Evolutionary conservation across 257 asterid species (phyloP), one percentile per base, ranked within the genome.

Genomic region (Anisodus tanguticus): DNA sequence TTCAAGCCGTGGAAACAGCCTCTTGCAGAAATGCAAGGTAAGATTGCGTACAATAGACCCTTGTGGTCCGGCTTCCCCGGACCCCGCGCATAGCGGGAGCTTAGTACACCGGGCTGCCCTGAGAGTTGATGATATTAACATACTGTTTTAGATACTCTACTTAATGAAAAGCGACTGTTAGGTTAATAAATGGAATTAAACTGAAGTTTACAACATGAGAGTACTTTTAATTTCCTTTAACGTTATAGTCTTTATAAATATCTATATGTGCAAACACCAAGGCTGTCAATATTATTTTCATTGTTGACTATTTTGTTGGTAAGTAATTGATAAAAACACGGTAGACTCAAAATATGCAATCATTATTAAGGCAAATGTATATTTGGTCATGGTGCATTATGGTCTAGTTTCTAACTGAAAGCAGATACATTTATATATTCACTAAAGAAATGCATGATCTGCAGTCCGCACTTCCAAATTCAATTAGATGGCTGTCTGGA

Each of bases 81-180:
- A 31, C 35, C 35, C 35, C 35, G 35, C 35, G 35, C 35, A 31
- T 31, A 31, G 35, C 35, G 35, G 35, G 35, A 31, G 35, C 35
- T 31, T 31, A 31, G 35, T 31, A 1, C 35, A 31, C 35, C 35
- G 35, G 35, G 35, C 35, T 31, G 35, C 2, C 35, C 35, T 71
- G 79, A 71, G 82, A 17, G 26, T 13, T 74, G 80, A 74, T 74
- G 43, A 11, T 47, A 74, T 74, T 74, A 74, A 22, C 81, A 49
- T 49, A 22, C 81, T 74, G 59, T 22, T 22, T 74, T 43, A 12
- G 22, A 74, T 74, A 6, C 22, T 49, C 81, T 49, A 15, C 45
- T 49, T 74, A 51, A 74, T 74, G 60, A 74, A 72, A 49, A 49
- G 62, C 39, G 19, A 51, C 81, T 74, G 45, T 9, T 74, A 51